Percentiles rank a stretch among this genome's conserved stretches.
These are phyloP conservation scores for Scleromitrula shiraiana DNA, from an alignment of 2,329 filamentous ascomycete genomes.

Conservation along the genomic window DNA sequence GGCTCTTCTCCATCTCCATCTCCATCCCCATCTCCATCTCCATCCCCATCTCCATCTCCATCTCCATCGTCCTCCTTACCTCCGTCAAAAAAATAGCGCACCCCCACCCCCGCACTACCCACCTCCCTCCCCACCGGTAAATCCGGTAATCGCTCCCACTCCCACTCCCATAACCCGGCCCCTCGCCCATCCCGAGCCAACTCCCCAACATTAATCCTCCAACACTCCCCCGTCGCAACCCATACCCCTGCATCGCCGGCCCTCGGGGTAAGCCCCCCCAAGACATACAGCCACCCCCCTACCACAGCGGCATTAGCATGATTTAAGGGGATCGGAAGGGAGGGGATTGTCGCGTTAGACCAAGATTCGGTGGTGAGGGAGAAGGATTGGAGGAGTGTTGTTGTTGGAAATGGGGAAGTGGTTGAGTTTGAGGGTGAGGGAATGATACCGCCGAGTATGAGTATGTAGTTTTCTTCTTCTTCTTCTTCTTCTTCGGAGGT, in stretches of 20 bases:
- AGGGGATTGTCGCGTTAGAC: slow-evolving; percentile 21
- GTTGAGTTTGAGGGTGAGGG: neutral
- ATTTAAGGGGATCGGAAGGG: slow-evolving; percentile 29
- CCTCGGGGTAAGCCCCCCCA: slow-evolving; percentile 30
- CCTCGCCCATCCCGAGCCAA: too few species aligned
- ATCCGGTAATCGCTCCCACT: slow-evolving; percentile 18
- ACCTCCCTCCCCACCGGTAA: slow-evolving; percentile 25
- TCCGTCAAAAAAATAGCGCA: slow-evolving; percentile 20
- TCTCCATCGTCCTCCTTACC: too few species aligned
- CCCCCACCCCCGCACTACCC: slow-evolving; percentile 31
- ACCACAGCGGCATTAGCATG: slow-evolving; percentile 34
- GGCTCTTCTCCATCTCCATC: too few species aligned
- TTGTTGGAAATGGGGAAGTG: slow-evolving; percentile 1
- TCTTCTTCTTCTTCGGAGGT: too few species aligned
- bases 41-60: too few species aligned
- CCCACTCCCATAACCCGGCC: too few species aligned
- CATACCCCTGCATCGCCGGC: slow-evolving; percentile 5
- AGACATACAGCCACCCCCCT: slow-evolving; percentile 32
- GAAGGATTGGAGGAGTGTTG: slow-evolving; percentile 28
- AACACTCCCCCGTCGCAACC: slow-evolving; percentile 10
- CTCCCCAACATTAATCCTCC: slow-evolving; percentile 8
- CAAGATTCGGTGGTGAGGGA: slow-evolving; percentile 28
- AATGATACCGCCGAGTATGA: slow-evolving; percentile 14
- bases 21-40: too few species aligned
- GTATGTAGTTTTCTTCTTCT: too few species aligned